Evolutionary conservation across 2,329 filamentous ascomycete species (phyloP).

Genomic region (Diaporthe nobilis): DNA sequence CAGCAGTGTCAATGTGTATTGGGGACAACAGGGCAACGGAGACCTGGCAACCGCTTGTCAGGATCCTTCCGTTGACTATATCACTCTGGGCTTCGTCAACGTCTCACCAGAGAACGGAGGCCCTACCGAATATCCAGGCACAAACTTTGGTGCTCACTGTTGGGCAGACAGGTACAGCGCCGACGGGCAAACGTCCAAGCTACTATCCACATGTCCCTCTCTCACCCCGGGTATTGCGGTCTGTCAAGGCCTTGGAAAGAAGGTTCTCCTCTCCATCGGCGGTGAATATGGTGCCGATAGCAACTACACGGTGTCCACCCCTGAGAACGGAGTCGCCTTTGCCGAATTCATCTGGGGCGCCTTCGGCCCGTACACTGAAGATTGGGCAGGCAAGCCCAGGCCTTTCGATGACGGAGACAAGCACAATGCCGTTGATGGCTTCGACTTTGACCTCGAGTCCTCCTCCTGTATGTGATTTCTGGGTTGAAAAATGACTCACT

Average conservation of each 20-base stretch:
- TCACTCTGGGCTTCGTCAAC: constrained; percentile 58
- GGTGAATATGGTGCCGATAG: constrained; percentile 55
- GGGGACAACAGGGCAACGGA: constrained; percentile 49
- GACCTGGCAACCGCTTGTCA: constrained; percentile 51
- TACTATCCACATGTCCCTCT: constrained; percentile 51
- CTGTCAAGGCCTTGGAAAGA: constrained; percentile 72
- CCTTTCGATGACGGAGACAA: constrained; percentile 56
- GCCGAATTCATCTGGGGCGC: constrained; percentile 55
- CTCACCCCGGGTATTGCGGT: constrained; percentile 54
- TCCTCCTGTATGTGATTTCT: constrained; percentile 43
- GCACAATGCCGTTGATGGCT: constrained; percentile 63
- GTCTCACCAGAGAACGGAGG: constrained; percentile 55
- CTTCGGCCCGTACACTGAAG: constrained; percentile 52
- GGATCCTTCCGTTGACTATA: constrained; percentile 54
- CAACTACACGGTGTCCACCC: constrained; percentile 53
- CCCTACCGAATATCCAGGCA: constrained; percentile 52
- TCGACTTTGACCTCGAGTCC: constrained; percentile 65
- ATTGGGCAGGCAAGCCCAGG: constrained; percentile 49
- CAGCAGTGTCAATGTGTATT: constrained; percentile 42
- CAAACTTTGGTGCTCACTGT: constrained; percentile 57
- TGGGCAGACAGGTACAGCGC: constrained; percentile 50
- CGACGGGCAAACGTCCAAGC: constrained; percentile 47
- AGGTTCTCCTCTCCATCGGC: constrained; percentile 75
- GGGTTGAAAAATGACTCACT: background rate
- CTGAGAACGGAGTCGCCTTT: constrained; percentile 51